phyloP scores from a whole-genome alignment of 257 asterid species.

The Pogostemon cablin region DNA sequence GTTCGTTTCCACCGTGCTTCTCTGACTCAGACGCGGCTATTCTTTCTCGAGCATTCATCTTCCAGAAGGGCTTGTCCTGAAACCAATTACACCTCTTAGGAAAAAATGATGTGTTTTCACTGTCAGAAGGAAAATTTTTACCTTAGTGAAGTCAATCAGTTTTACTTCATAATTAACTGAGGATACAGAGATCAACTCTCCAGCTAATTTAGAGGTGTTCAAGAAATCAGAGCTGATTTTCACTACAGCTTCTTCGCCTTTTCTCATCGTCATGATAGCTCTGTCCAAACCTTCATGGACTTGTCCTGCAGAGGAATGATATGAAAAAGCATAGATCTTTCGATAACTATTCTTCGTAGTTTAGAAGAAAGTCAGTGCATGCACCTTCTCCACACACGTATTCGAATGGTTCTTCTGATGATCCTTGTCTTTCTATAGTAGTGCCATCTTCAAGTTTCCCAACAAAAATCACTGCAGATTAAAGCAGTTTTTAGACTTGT shows the following conservation, averaged over 20 bases:
- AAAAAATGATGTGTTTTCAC: background rate
- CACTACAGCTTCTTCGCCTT: conserved; percentile 64
- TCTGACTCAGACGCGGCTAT: conserved; percentile 41
- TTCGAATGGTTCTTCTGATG: conserved; percentile 49
- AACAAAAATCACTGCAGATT: conserved; percentile 42
- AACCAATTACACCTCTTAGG: background rate
- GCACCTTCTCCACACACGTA: conserved; percentile 61
- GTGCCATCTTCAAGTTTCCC: conserved; percentile 56
- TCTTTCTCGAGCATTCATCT: conserved; percentile 58
- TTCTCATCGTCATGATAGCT: conserved; percentile 69
- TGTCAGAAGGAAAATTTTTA: conserved; percentile 7
- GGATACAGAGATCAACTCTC: background rate
- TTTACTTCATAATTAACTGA: conserved; percentile 47
- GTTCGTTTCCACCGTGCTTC: conserved; percentile 52
- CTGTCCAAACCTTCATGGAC: conserved; percentile 47
- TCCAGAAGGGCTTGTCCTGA: conserved; percentile 69
- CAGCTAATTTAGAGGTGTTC: too few species aligned
- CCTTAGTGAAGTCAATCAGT: conserved; percentile 60
- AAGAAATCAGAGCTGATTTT: conserved; percentile 41
- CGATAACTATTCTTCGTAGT: too few species aligned
- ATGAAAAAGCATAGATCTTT: background rate
- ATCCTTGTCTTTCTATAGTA: conserved; percentile 50
- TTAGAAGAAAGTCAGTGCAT: too few species aligned
- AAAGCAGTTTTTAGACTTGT: background rate
- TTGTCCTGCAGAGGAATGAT: conserved; percentile 39